Evolutionary conservation across 306 rosid species (phyloP), one percentile per base, ranked within the genome.

Genomic region (Sophora flavescens): DNA sequence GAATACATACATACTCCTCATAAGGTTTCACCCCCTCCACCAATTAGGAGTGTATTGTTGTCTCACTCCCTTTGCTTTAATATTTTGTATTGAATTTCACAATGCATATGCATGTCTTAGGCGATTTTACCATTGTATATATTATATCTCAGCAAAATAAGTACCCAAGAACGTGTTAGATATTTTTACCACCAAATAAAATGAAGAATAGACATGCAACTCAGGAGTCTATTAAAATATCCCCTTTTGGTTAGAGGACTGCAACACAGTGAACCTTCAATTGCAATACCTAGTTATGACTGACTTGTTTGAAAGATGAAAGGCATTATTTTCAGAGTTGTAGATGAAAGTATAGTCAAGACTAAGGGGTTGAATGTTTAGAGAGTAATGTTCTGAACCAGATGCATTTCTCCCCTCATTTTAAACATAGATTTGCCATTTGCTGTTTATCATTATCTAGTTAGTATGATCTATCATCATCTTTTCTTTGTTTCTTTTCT

Each of bases 401-500:
- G 12, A 15, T 50, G 32, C 57, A 39, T 33, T 54, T 42, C 30
- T 4, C 1, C 3, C 22, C 35, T 57, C 33, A 59, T 28, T 54
- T 39, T 6, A 11, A 56, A 8, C 72, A 38, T 7, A 6, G 6
- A 2, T 30, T 16, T 60, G 18, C 48, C 33, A 10, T 57, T 18
- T 39, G 68, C 42, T 15, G 2, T 72, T 52, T 56, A 48, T 22
- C 58, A 30, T 16, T 51, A 4, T 48, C 36, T 70, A 13, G 44
- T 45, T 13, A 6, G 50, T 18, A 39, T 63, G 61, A 60, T 16
- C 35, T 70, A 56, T 51, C 28, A 41, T 42, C 69, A 8, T 32
- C 28, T 69, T 75, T 52, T 80, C 32, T 64, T 66, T 62, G 57
- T 68, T 54, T 80, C 53, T 57, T 53, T 68, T 75, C 41, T 53